Evolutionary conservation across 495 filamentous ascomycete genomes (phyloP).

Genomic region (Patellaria atrata): DNA sequence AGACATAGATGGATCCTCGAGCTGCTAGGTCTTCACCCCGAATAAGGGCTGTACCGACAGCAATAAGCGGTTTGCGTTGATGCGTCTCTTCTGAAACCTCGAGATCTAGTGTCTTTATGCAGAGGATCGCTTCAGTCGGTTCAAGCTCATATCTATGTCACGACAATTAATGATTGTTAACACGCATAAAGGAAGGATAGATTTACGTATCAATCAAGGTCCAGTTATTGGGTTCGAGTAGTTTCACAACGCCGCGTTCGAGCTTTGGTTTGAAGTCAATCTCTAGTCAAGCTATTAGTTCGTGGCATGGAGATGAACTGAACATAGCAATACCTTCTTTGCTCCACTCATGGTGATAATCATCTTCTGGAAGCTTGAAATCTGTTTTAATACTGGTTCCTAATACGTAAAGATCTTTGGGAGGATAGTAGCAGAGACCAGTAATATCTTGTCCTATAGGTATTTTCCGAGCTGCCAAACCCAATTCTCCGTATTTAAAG

Average conservation of each 20-base stretch:
- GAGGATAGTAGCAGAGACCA: constrained; percentile 57
- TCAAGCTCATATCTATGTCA: constrained; percentile 31
- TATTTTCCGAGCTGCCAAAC: constrained; percentile 56
- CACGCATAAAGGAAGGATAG: background rate
- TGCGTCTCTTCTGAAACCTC: constrained; percentile 84
- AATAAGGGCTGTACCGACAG: constrained; percentile 69
- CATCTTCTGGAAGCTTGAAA: constrained; percentile 72
- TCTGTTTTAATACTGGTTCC: constrained; percentile 48
- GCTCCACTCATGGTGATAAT: constrained; percentile 66
- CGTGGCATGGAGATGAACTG: background rate
- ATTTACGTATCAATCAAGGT: constrained; percentile 55
- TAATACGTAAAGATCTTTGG: constrained; percentile 60
- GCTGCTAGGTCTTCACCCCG: constrained; percentile 81
- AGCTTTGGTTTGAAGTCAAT: constrained; percentile 49
- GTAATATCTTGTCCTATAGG: constrained; percentile 55
- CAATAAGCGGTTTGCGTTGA: constrained; percentile 64
- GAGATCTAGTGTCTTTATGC: constrained; percentile 67
- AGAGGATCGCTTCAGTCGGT: constrained; percentile 59
- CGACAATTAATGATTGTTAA: constrained; percentile 3
- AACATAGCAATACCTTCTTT: constrained; percentile 39
- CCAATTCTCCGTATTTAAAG: constrained; percentile 51
- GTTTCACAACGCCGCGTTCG: constrained; percentile 52
- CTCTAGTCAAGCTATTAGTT: constrained; percentile 20
- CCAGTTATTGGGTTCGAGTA: constrained; percentile 63
- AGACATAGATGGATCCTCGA: constrained; percentile 77